Conservation (phyloP, 2,329 filamentous ascomycete species). For the Phaeomoniella chlamydospora region DNA sequence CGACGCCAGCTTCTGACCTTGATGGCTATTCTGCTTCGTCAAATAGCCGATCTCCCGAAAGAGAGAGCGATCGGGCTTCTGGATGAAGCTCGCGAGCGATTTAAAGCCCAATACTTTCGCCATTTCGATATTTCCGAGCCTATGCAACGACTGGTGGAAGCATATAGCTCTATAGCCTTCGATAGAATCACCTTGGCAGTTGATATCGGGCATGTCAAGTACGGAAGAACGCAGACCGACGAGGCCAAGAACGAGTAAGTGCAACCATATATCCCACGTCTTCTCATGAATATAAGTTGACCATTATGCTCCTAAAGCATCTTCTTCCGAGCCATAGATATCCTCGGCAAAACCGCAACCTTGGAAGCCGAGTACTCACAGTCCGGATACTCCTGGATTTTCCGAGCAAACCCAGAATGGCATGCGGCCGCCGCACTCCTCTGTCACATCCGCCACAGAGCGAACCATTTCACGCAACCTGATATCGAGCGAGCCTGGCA, state of each 20-base stretch:
- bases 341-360: neutral
- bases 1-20: neutral
- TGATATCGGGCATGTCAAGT: neutral
- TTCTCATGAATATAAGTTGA: neutral
- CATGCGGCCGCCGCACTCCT: neutral
- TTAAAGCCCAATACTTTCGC: neutral
- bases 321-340: neutral
- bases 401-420: neutral
- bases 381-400: neutral
- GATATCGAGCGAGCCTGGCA: constrained; percentile 1
- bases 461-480: neutral
- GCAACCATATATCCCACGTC: neutral
- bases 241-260: neutral
- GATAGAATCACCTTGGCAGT: neutral
- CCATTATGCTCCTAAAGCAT: neutral
- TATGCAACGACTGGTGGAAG: neutral
- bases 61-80: neutral
- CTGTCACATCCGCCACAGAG: neutral
- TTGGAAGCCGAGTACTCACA: neutral
- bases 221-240: neutral
- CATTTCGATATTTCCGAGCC: neutral
- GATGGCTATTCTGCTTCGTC: neutral
- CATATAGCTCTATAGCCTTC: neutral
- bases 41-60: neutral
- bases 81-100: neutral